A percentile compares a stretch with the other conserved stretches of the same genome.
Conservation (phyloP, 225 moss, liverwort and hornwort genomes). For the Sphagnum tenellum region DNA sequence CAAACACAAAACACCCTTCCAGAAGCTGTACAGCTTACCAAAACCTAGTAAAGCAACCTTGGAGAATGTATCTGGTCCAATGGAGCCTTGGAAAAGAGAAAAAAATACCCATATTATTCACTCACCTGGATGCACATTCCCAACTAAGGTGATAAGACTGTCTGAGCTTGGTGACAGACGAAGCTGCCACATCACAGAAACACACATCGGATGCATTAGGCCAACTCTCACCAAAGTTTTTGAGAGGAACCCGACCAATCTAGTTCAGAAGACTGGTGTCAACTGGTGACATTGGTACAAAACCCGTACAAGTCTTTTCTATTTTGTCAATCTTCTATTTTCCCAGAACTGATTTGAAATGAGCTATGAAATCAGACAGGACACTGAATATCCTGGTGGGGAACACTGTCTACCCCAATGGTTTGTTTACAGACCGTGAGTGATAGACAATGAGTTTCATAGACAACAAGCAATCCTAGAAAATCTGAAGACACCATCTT, state of each 20-base stretch:
- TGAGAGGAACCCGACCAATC: background rate
- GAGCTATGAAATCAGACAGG: constrained; percentile 12
- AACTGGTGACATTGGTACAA: no score
- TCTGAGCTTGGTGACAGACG: constrained; percentile 72
- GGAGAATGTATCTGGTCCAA: constrained; percentile 1
- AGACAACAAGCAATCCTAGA: no score
- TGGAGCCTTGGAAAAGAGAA: no score
- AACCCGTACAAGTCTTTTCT: no score
- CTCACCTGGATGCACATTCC: constrained; percentile 52
- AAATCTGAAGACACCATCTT: no score
- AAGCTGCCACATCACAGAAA: constrained; percentile 12
- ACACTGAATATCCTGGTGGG: background rate
- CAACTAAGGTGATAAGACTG: constrained; percentile 64
- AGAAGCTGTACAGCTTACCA: background rate
- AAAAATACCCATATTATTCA: no score
- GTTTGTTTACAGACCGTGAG: no score
- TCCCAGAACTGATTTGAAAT: background rate
- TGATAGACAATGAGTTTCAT: no score
- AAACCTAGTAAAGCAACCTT: background rate
- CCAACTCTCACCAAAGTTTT: background rate
- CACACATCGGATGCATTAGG: background rate
- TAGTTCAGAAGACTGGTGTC: background rate
- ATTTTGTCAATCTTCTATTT: no score
- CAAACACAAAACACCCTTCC: background rate
- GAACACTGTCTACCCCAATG: no score